phyloP scores from a whole-genome alignment of 768 basidiomycete genomes.

The Paxillus involutus region DNA sequence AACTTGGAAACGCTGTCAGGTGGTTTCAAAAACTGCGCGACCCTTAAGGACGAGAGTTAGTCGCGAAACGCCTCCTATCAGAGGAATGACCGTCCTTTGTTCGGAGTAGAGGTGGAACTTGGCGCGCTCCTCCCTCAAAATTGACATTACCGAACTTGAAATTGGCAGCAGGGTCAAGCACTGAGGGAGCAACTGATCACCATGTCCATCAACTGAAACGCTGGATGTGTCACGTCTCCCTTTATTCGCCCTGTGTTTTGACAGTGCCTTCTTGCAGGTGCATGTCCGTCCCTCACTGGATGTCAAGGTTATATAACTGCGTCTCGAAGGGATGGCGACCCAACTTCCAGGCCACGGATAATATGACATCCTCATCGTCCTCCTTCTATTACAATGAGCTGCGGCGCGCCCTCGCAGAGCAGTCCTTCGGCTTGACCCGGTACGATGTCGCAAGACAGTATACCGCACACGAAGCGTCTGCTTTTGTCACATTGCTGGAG shows the following conservation, averaged over 20 bases:
- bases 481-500: slow-evolving; percentile 57
- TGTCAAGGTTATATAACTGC: slow-evolving; percentile 28
- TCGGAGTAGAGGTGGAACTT: too few species aligned
- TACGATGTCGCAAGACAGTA: slow-evolving; percentile 40
- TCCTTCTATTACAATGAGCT: slow-evolving; percentile 49
- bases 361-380: slow-evolving; percentile 19
- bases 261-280: slow-evolving; percentile 13
- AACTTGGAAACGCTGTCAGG: too few species aligned
- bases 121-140: background rate
- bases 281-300: slow-evolving; percentile 28
- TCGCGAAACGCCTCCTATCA: too few species aligned
- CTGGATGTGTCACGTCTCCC: slow-evolving; percentile 12
- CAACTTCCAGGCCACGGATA: slow-evolving; percentile 1
- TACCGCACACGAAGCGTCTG: slow-evolving; percentile 48
- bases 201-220: slow-evolving; percentile 21
- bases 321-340: slow-evolving; percentile 19
- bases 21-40: too few species aligned
- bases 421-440: slow-evolving; percentile 52
- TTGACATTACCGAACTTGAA: slow-evolving; percentile 13
- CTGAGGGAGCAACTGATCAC: slow-evolving; percentile 14
- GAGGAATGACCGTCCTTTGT: too few species aligned
- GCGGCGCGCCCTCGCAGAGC: slow-evolving; percentile 52
- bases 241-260: slow-evolving; percentile 11
- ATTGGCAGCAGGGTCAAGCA: slow-evolving; percentile 31
- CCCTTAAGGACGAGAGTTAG: too few species aligned